These are phyloP conservation scores for Beauveria scarabaeidicola DNA, from an alignment of 2,329 filamentous ascomycete genomes.

Conservation along the genomic window DNA sequence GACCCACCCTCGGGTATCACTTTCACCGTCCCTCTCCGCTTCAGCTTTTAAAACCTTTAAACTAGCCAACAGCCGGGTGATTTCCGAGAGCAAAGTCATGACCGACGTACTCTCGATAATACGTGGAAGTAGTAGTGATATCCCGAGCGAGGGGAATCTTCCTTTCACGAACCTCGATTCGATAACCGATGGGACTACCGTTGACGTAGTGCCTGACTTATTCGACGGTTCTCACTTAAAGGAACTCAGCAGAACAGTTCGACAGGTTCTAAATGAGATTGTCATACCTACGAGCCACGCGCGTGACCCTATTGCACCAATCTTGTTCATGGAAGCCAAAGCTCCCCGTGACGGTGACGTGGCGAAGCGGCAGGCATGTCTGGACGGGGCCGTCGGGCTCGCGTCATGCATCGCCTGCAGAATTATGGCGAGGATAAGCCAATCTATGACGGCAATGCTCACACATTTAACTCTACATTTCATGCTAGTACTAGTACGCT, in stretches of 20 bases:
- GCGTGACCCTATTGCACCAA: conserved; percentile 24
- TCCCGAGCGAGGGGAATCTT: neutral
- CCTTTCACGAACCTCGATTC: conserved; percentile 22
- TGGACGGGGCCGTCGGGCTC: conserved; percentile 29
- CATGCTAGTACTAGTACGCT: conserved; percentile 23
- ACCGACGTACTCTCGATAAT: conserved; percentile 26
- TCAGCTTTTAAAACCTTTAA: conserved; percentile 22
- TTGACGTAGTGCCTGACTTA: conserved; percentile 23
- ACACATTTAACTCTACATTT: conserved; percentile 28
- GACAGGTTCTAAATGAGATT: neutral
- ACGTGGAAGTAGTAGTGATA: conserved; percentile 5
- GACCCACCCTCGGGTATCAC: conserved; percentile 19
- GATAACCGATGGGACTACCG: conserved; percentile 24
- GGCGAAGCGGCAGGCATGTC: conserved; percentile 25
- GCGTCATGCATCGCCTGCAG: conserved; percentile 29
- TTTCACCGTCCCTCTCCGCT: conserved; percentile 28
- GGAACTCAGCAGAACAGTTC: conserved; percentile 18
- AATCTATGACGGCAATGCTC: conserved; percentile 29
- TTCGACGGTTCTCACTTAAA: conserved; percentile 22
- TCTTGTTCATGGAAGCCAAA: conserved; percentile 35
- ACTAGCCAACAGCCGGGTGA: conserved; percentile 20
- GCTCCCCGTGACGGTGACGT: conserved; percentile 20
- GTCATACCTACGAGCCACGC: neutral
- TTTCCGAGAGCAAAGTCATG: conserved; percentile 27
- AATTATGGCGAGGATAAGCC: conserved; percentile 24